These are phyloP conservation scores for Daldinia caldariorum DNA, from an alignment of 495 filamentous ascomycete species.

Conservation along the genomic window DNA sequence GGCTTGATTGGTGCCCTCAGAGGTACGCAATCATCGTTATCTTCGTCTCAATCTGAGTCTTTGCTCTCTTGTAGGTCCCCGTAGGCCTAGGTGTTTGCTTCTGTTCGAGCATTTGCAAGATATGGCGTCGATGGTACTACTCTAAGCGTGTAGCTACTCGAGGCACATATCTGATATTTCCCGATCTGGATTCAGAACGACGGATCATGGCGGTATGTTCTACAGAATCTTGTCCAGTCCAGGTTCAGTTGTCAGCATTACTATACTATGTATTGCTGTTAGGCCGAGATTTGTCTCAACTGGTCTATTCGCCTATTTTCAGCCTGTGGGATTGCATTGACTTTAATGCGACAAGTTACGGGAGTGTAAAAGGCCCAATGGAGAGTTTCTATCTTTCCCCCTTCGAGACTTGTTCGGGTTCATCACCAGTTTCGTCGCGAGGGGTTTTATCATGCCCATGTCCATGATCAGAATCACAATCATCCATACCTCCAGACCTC, in stretches of 20 bases:
- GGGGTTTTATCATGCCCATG: conserved; percentile 7
- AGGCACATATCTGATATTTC: conserved; percentile 13
- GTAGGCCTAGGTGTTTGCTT: neutral
- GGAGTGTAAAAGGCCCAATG: conserved; percentile 33
- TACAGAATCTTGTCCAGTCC: neutral
- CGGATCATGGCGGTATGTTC: neutral
- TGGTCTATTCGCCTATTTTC: conserved; percentile 34
- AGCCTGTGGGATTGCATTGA: conserved; percentile 44
- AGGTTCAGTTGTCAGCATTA: conserved; percentile 33
- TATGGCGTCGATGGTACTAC: conserved; percentile 5
- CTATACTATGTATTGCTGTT: no score
- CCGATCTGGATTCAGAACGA: conserved; percentile 10
- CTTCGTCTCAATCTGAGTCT: conserved; percentile 2
- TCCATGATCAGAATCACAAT: neutral
- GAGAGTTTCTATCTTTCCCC: neutral
- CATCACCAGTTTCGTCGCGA: conserved; percentile 35
- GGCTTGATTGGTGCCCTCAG: conserved; percentile 5
- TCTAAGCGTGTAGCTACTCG: neutral
- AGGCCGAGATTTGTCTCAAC: conserved; percentile 35
- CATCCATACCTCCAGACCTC: no score
- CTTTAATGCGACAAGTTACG: conserved; percentile 35
- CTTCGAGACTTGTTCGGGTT: conserved; percentile 29
- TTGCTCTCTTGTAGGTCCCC: neutral
- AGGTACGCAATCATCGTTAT: neutral
- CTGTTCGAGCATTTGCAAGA: conserved; percentile 10